Evolutionary conservation across 495 filamentous ascomycete species (phyloP).

Genomic region (Hypoxylon fuscum): DNA sequence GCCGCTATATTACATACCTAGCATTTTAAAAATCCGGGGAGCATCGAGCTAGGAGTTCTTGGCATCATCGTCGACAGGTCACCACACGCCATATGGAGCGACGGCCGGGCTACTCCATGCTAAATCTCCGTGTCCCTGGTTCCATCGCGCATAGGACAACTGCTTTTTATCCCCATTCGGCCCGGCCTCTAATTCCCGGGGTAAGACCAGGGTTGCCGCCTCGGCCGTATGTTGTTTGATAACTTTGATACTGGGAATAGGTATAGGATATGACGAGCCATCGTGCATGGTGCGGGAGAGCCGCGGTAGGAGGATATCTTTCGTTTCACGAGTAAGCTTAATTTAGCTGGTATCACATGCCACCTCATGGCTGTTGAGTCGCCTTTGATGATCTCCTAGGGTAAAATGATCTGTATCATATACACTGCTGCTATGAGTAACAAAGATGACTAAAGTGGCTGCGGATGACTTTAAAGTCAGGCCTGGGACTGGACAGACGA

Average conservation of each 20-base stretch:
- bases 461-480: not conserved
- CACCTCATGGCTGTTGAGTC: slow-evolving; percentile 13
- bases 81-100: slow-evolving; percentile 3
- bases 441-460: slow-evolving; percentile 1
- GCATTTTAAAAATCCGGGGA: slow-evolving; percentile 7
- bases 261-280: slow-evolving; percentile 4
- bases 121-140: slow-evolving; percentile 4
- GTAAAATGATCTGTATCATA: not conserved
- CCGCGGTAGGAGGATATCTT: slow-evolving; percentile 9
- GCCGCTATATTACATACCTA: slow-evolving; percentile 4
- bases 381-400: slow-evolving; percentile 4
- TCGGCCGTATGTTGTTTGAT: slow-evolving; percentile 25
- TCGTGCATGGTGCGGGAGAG: slow-evolving; percentile 9
- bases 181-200: slow-evolving; percentile 38
- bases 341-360: slow-evolving; percentile 21
- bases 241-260: slow-evolving; percentile 8
- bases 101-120: slow-evolving; percentile 8
- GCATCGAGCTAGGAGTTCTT: slow-evolving; percentile 6
- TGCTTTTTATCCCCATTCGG: slow-evolving; percentile 33
- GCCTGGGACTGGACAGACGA: not conserved
- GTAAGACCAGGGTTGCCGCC: slow-evolving; percentile 33
- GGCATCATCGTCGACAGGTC: slow-evolving; percentile 5
- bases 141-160: slow-evolving; percentile 13
- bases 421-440: slow-evolving; percentile 7
- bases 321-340: slow-evolving; percentile 14